Percentiles rank a stretch among this genome's conserved stretches.
These are phyloP conservation scores for Aureobasidium sp. DNA, from an alignment of 2,329 filamentous ascomycete species.

Conservation along the genomic window DNA sequence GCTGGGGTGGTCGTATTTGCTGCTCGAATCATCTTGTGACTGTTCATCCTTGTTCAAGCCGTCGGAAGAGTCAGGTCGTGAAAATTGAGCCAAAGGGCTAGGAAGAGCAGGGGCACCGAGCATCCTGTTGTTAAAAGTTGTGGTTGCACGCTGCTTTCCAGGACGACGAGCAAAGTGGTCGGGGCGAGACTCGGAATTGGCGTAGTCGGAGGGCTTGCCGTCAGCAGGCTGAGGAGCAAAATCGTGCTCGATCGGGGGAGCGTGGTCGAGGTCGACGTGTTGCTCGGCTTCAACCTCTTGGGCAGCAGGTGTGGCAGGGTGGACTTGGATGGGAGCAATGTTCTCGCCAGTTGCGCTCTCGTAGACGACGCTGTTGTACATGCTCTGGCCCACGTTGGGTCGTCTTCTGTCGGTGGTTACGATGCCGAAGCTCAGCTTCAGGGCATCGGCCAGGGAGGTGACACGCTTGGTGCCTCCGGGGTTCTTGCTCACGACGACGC, in stretches of 20 bases:
- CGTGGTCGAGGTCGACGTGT: slow-evolving; percentile 23
- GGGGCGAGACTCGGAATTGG: slow-evolving; percentile 5
- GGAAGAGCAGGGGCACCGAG: slow-evolving; percentile 24
- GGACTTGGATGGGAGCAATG: slow-evolving; percentile 19
- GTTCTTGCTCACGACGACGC: slow-evolving; percentile 97
- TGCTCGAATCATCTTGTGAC: neutral
- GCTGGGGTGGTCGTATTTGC: neutral
- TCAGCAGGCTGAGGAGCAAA: slow-evolving; percentile 22
- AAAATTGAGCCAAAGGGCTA: slow-evolving; percentile 29
- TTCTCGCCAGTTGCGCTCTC: slow-evolving; percentile 30
- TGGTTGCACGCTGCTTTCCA: slow-evolving; percentile 20
- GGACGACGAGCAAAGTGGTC: slow-evolving; percentile 10
- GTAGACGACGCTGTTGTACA: slow-evolving; percentile 74
- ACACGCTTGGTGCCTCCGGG: slow-evolving; percentile 95
- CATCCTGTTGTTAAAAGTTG: slow-evolving; percentile 22
- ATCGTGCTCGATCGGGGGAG: slow-evolving; percentile 24
- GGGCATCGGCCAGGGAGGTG: slow-evolving; percentile 85
- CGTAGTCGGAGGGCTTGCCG: slow-evolving; percentile 14
- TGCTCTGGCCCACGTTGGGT: slow-evolving; percentile 42
- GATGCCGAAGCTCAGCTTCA: slow-evolving; percentile 97
- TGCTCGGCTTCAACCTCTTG: slow-evolving; percentile 26
- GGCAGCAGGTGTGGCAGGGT: neutral
- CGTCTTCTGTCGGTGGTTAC: slow-evolving; percentile 72
- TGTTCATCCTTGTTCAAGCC: neutral
- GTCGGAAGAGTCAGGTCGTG: slow-evolving; percentile 26